phyloP scores from a whole-genome alignment of 2,329 filamentous ascomycete genomes.

The Penicillium sclerotiorum region DNA sequence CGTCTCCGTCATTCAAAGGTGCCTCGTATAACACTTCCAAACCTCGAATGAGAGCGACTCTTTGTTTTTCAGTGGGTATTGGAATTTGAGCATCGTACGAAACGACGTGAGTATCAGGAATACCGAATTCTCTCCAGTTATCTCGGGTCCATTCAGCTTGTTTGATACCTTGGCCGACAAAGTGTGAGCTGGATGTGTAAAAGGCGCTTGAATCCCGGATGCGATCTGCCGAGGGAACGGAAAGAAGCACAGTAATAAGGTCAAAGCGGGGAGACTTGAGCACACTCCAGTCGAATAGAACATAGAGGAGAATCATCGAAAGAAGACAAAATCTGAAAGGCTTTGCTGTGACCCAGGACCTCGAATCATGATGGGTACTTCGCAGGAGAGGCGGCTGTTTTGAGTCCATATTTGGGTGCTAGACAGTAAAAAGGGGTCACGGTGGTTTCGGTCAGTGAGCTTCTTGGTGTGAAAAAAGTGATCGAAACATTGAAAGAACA shows the following conservation, averaged over 20 bases:
- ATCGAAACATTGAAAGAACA: no score
- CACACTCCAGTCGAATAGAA: not conserved
- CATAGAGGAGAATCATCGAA: not conserved
- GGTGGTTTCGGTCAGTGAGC: no score
- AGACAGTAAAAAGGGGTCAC: no score
- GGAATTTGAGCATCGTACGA: not conserved
- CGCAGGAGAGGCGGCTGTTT: no score
- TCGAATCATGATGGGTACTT: no score
- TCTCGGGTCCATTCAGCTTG: not conserved
- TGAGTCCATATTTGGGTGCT: no score
- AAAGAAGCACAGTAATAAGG: not conserved
- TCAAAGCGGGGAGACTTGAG: not conserved
- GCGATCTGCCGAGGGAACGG: not conserved
- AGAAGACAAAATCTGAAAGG: no score
- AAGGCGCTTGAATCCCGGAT: slow-evolving; percentile 1
- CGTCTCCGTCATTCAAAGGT: not conserved
- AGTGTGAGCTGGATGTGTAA: slow-evolving; percentile 1
- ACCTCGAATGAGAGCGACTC: not conserved
- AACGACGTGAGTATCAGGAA: not conserved
- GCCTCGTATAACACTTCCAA: slow-evolving; percentile 2
- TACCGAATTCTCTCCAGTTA: not conserved
- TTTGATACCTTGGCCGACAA: not conserved
- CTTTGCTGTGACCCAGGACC: no score
- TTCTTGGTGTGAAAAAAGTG: no score
- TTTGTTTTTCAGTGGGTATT: not conserved